phyloP scores from a whole-genome alignment of 495 filamentous ascomycete species.

The Neurospora cerealis region DNA sequence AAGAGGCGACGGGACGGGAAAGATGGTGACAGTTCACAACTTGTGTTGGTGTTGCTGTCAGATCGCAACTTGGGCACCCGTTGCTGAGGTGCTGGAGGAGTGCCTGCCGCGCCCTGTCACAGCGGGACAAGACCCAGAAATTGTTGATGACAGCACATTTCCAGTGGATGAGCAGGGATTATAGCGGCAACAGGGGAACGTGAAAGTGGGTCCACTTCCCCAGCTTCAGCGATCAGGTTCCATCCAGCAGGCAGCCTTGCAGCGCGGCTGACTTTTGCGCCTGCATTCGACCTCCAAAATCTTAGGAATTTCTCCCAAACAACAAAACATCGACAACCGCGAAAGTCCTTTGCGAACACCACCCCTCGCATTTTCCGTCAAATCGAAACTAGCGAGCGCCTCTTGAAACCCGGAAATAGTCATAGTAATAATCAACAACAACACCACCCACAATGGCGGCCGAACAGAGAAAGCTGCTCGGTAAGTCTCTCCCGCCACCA shows the following conservation, averaged over 20 bases:
- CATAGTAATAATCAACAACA: background rate
- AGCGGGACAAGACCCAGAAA: background rate
- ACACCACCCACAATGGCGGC: slow-evolving; percentile 68
- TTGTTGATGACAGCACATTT: background rate
- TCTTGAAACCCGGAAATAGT: no score
- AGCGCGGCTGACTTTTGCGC: slow-evolving; percentile 15
- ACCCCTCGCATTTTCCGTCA: background rate
- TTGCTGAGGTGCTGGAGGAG: background rate
- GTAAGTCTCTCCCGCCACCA: slow-evolving; percentile 35
- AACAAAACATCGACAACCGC: background rate
- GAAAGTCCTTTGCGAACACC: background rate
- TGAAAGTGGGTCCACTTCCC: slow-evolving; percentile 6
- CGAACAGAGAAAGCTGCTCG: slow-evolving; percentile 90
- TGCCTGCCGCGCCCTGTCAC: background rate
- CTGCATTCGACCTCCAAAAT: background rate
- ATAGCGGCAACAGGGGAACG: background rate
- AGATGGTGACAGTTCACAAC: background rate
- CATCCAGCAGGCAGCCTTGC: slow-evolving; percentile 14
- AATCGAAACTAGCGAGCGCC: no score
- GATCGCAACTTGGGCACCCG: background rate
- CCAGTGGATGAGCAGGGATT: slow-evolving; percentile 1
- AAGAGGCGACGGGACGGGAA: background rate
- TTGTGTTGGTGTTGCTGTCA: background rate
- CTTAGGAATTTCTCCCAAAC: background rate
- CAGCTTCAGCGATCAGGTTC: background rate